These are phyloP conservation scores for Trichoderma hamatum DNA, from an alignment of 2,329 filamentous ascomycete genomes.

Conservation along the genomic window DNA sequence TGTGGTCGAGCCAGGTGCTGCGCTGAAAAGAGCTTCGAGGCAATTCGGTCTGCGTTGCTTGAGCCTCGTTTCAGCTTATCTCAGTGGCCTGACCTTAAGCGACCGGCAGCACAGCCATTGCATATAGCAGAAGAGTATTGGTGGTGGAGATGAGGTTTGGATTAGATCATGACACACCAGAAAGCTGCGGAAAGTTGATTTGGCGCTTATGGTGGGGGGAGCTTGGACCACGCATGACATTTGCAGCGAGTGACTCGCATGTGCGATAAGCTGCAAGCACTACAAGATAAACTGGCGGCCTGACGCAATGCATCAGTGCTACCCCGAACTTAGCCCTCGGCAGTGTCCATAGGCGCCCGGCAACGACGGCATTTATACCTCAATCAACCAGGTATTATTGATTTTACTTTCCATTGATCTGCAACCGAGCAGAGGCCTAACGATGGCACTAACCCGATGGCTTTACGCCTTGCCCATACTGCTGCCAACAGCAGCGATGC, in stretches of 20 bases:
- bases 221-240: conserved; percentile 27
- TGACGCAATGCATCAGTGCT: neutral
- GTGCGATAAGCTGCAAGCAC: conserved; percentile 8
- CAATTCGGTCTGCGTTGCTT: neutral
- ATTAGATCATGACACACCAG: conserved; percentile 17
- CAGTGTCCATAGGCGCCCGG: neutral
- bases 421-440: neutral
- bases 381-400: neutral
- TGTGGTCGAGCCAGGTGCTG: neutral
- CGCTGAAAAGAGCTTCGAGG: neutral
- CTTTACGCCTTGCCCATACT: conserved; percentile 25
- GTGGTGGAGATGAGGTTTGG: conserved; percentile 21
- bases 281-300: neutral
- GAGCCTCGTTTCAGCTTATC: conserved; percentile 24
- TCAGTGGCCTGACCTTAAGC: conserved; percentile 21
- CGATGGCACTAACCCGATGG: conserved; percentile 16
- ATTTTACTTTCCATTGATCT: neutral
- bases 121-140: neutral
- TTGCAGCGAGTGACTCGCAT: neutral
- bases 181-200: conserved; percentile 11
- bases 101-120: conserved; percentile 26
- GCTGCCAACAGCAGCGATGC: conserved; percentile 7
- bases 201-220: conserved; percentile 24
- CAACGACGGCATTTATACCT: neutral
- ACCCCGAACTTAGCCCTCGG: neutral